phyloP scores from a whole-genome alignment of 2,329 filamentous ascomycete genomes.

The Aspergillus jensenii region DNA sequence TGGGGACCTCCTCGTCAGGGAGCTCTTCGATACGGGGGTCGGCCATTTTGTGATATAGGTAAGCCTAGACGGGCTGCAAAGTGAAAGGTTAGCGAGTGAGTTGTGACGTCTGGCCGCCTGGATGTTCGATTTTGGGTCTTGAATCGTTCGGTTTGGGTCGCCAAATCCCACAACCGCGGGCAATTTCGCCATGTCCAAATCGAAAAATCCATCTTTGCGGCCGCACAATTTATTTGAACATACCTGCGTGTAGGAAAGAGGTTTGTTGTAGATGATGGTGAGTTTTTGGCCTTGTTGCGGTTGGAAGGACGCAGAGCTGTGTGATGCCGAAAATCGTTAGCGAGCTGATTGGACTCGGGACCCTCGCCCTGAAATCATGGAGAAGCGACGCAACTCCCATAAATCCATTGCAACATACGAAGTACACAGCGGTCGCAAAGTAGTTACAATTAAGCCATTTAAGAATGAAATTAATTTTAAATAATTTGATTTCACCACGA shows the following conservation, averaged over 20 bases:
- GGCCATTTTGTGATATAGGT: constrained; percentile 67
- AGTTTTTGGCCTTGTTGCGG: constrained; percentile 39
- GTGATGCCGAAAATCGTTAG: constrained; percentile 47
- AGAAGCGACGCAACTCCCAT: constrained; percentile 28
- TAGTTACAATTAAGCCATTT: not conserved
- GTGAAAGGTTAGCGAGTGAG: constrained; percentile 21
- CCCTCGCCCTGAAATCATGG: constrained; percentile 29
- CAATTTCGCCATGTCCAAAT: constrained; percentile 25
- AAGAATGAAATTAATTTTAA: not conserved
- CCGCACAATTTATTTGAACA: constrained; percentile 25
- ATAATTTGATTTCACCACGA: not conserved
- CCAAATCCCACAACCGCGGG: constrained; percentile 18
- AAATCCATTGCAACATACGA: constrained; percentile 8
- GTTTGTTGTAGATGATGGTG: constrained; percentile 34
- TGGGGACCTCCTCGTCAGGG: constrained; percentile 80
- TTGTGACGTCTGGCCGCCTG: constrained; percentile 11
- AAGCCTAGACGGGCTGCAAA: constrained; percentile 22
- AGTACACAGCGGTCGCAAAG: not conserved
- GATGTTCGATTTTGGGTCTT: constrained; percentile 17
- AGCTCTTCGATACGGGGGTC: constrained; percentile 98
- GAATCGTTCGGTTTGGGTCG: constrained; percentile 22
- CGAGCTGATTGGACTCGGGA: constrained; percentile 33
- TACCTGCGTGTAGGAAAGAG: constrained; percentile 36
- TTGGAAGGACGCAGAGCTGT: constrained; percentile 40
- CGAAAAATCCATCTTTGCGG: constrained; percentile 19